Evolutionary conservation across 2,329 filamentous ascomycete genomes (phyloP).

Genomic region (Penicillium oxalicum): DNA sequence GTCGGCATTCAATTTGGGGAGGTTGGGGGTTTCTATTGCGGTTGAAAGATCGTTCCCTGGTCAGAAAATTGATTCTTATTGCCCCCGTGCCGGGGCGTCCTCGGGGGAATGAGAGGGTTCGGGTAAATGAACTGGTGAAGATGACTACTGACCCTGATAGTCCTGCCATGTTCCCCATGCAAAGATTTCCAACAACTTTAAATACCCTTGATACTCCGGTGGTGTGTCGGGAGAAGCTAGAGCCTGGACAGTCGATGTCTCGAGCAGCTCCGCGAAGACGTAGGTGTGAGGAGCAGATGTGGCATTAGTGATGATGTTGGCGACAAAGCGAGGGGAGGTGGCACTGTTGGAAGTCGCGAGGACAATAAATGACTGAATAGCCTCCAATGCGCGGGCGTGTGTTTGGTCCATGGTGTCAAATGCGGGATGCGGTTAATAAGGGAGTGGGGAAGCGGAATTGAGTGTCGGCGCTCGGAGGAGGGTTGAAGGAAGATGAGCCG

Average conservation of each 20-base stretch:
- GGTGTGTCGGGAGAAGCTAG: conserved; percentile 51
- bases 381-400: conserved; percentile 52
- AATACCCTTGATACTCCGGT: conserved; percentile 57
- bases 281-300: conserved; percentile 87
- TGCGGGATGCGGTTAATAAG: not conserved
- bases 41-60: not conserved
- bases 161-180: conserved; percentile 82
- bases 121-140: not conserved
- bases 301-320: conserved; percentile 79
- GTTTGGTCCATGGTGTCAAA: conserved; percentile 39
- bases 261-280: conserved; percentile 89
- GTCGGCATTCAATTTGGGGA: conserved; percentile 65
- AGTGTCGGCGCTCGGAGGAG: not conserved
- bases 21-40: conserved; percentile 42
- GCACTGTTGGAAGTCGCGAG: conserved; percentile 73
- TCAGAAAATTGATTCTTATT: too few relatives aligned
- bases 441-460: not conserved
- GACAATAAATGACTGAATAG: conserved; percentile 75
- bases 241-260: conserved; percentile 69
- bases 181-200: conserved; percentile 78
- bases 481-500: not conserved
- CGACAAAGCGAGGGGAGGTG: conserved; percentile 70
- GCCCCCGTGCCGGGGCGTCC: too few relatives aligned
- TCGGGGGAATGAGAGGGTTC: not conserved
- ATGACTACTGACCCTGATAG: conserved; percentile 55